Percentiles rank a stretch among this genome's conserved stretches.
phyloP scores from a whole-genome alignment of 1,284 basidiomycete genomes.

The Trametes versicolor region DNA sequence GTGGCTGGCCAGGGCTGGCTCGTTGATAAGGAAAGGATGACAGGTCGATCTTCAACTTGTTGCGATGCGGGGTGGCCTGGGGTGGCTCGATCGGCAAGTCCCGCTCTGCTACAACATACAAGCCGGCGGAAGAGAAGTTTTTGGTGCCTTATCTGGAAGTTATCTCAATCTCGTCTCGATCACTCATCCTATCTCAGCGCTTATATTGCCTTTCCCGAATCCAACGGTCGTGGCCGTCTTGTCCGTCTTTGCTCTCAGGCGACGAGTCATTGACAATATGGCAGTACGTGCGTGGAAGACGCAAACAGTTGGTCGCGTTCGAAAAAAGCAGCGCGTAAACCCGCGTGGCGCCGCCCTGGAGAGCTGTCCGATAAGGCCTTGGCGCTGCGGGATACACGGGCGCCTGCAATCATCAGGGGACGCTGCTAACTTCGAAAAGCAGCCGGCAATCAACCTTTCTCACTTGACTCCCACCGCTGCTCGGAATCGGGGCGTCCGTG shows the following conservation, averaged over 20 bases:
- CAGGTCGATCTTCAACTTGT: not conserved
- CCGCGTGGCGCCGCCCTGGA: not conserved
- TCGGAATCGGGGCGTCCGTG: slow-evolving; percentile 8
- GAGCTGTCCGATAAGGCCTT: slow-evolving; percentile 15
- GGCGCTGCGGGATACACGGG: slow-evolving; percentile 11
- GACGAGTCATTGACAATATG: too few species aligned
- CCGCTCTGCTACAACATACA: not conserved
- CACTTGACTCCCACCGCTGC: slow-evolving; percentile 12
- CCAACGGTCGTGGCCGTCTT: not conserved
- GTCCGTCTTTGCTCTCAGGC: not conserved
- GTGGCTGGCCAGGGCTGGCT: too few species aligned
- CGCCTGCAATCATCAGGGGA: slow-evolving; percentile 7
- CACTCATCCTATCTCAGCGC: slow-evolving; percentile 2
- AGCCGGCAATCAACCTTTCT: slow-evolving; percentile 16
- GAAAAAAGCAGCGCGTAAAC: not conserved
- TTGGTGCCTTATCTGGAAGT: not conserved
- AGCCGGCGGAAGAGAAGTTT: slow-evolving; percentile 1
- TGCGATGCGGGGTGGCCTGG: not conserved
- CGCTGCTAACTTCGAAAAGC: slow-evolving; percentile 4
- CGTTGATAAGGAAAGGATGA: not conserved
- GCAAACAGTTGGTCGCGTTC: not conserved
- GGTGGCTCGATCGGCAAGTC: not conserved
- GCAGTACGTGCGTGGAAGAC: too few species aligned
- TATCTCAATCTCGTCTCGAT: not conserved
- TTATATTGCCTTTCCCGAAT: not conserved